These are phyloP conservation scores for Pseudisothecium myosuroides DNA, from an alignment of 225 moss, liverwort and hornwort genomes.

Conservation along the genomic window DNA sequence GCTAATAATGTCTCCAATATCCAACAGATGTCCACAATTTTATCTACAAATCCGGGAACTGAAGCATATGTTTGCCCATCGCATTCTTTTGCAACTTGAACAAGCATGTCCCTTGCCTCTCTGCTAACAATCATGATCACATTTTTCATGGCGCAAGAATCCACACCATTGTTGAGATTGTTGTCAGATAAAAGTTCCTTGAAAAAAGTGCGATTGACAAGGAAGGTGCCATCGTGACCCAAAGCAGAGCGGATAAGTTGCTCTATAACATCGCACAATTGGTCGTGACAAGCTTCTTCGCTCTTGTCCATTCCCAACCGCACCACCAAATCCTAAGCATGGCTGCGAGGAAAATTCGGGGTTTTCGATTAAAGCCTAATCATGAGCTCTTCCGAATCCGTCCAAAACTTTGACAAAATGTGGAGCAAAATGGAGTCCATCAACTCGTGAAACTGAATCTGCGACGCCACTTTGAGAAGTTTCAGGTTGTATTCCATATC, in stretches of 20 bases:
- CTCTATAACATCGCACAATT: not conserved
- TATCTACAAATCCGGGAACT: not conserved
- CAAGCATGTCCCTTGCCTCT: not conserved
- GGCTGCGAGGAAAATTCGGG: not conserved
- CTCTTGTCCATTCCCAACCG: not conserved
- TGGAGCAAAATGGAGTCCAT: not conserved
- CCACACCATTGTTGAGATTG: not conserved
- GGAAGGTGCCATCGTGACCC: not conserved
- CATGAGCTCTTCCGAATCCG: not conserved
- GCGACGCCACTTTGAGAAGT: slow-evolving; percentile 10
- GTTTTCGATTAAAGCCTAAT: not conserved
- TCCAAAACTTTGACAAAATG: not conserved
- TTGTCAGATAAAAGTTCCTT: not conserved
- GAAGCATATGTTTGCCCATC: not conserved
- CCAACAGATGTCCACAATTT: not conserved
- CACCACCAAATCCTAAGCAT: not conserved
- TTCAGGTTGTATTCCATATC: not conserved
- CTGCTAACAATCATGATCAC: not conserved
- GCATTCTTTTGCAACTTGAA: not conserved
- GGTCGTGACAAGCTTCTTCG: not conserved
- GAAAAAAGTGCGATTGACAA: not conserved
- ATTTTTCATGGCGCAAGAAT: not conserved
- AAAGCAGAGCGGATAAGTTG: not conserved
- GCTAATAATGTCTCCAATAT: not conserved
- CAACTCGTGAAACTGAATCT: not conserved